phyloP scores from a whole-genome alignment of 805 yeast species.

The Wickerhamomyces chambardii region DNA sequence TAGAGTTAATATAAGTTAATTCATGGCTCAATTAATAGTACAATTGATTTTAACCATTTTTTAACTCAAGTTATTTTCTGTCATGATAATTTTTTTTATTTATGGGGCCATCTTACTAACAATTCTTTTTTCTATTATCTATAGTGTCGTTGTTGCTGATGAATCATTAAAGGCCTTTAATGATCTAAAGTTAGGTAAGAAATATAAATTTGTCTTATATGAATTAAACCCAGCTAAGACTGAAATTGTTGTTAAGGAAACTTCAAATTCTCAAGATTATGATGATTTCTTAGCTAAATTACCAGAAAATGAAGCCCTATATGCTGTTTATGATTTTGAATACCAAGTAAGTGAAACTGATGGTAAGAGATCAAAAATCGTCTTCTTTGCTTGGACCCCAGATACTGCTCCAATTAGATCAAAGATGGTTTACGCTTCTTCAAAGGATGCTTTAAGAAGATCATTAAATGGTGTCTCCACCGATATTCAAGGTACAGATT shows the following conservation, averaged over 20 bases:
- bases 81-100: too few species aligned
- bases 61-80: too few species aligned
- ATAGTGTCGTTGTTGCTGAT: conserved; percentile 76
- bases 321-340: conserved; percentile 96
- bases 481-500: conserved; percentile 97
- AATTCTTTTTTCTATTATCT: not conserved
- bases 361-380: conserved; percentile 82
- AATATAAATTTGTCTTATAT: conserved; percentile 75
- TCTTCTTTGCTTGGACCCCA: conserved; percentile 89
- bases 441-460: conserved; percentile 96
- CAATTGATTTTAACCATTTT: too few species aligned
- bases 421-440: conserved; percentile 98
- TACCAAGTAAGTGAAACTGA: conserved; percentile 85
- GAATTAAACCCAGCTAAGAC: conserved; percentile 80
- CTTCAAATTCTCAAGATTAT: conserved; percentile 68
- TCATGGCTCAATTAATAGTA: too few species aligned
- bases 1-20: too few species aligned
- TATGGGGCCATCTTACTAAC: too few species aligned
- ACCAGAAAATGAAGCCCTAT: conserved; percentile 94
- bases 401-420: conserved; percentile 93
- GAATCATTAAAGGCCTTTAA: conserved; percentile 92
- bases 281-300: conserved; percentile 81
- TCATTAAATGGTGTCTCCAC: conserved; percentile 91
- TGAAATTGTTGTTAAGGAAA: conserved; percentile 81
- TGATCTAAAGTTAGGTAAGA: conserved; percentile 91